These are phyloP conservation scores for Entoloma clypeatum DNA, from an alignment of 1,284 basidiomycete genomes.

Conservation along the genomic window DNA sequence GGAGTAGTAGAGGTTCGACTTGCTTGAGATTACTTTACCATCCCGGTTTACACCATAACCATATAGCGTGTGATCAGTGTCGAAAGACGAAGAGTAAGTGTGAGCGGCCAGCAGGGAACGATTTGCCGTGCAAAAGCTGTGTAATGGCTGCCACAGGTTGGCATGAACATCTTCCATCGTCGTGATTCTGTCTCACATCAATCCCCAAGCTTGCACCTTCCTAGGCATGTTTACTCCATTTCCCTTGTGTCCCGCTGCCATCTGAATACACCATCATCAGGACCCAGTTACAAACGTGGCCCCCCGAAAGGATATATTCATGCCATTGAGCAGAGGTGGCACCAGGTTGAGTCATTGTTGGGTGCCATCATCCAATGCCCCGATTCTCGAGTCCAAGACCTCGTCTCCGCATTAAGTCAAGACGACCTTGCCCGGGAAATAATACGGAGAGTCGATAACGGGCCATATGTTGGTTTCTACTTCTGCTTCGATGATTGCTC, in stretches of 20 bases:
- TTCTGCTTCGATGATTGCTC: not conserved
- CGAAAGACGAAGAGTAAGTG: conserved; percentile 86
- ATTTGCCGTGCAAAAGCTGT: conserved; percentile 66
- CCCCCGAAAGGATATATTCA: conserved; percentile 89
- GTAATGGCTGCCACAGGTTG: conserved; percentile 54
- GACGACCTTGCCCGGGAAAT: conserved; percentile 73
- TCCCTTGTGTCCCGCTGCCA: conserved; percentile 3
- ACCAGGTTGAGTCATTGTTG: conserved; percentile 82
- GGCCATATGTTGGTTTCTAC: conserved; percentile 63
- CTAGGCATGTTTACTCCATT: conserved; percentile 46
- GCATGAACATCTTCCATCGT: conserved; percentile 8
- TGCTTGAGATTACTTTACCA: not conserved
- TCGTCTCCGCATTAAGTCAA: conserved; percentile 65
- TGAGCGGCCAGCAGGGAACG: conserved; percentile 53
- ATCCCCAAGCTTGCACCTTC: conserved; percentile 65
- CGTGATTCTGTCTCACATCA: conserved; percentile 17
- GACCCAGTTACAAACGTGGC: conserved; percentile 80
- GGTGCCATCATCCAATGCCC: conserved; percentile 73
- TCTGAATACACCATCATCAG: conserved; percentile 31
- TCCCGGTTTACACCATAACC: conserved; percentile 11
- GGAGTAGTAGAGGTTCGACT: conserved; percentile 64
- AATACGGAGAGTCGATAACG: conserved; percentile 65
- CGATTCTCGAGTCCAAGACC: conserved; percentile 63
- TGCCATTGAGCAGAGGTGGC: conserved; percentile 85
- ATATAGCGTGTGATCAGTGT: conserved; percentile 78